Conservation (phyloP, 345 rosid genomes). For the Boechera retrofracta region DNA sequence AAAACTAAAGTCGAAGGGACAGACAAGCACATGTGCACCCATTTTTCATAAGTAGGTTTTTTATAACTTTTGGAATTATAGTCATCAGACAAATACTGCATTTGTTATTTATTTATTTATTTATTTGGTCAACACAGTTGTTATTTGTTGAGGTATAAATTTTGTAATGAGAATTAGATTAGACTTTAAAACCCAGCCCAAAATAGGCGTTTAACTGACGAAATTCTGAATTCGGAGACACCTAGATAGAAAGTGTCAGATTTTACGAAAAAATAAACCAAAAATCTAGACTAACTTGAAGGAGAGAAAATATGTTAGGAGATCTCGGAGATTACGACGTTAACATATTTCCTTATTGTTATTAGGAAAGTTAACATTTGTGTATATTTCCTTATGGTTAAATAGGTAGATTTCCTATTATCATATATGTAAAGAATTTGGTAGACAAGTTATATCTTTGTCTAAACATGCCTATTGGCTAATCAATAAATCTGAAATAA, state of each 20-base stretch:
- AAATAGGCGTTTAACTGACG: not conserved
- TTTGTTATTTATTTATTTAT: not conserved
- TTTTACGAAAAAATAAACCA: not conserved
- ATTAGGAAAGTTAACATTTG: too few relatives aligned
- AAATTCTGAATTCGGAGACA: not conserved
- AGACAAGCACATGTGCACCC: conserved; percentile 42
- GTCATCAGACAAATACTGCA: conserved; percentile 9
- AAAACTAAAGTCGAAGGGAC: conserved; percentile 15
- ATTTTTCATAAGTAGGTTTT: not conserved
- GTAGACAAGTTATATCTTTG: too few relatives aligned
- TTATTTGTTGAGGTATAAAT: not conserved
- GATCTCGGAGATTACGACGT: too few relatives aligned
- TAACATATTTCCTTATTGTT: too few relatives aligned
- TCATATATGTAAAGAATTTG: too few relatives aligned
- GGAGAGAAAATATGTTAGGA: too few relatives aligned
- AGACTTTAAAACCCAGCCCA: not conserved
- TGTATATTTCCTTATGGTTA: too few relatives aligned
- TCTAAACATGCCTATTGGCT: too few relatives aligned
- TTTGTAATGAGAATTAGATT: not conserved
- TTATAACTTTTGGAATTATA: not conserved
- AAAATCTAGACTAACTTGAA: too few relatives aligned
- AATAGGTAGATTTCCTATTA: too few relatives aligned
- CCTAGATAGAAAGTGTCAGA: not conserved
- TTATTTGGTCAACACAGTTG: not conserved
- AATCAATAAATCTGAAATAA: too few relatives aligned